Base-by-base conservation (phyloP, 2,329 filamentous ascomycete species). In the Colletotrichum sidae region DNA sequence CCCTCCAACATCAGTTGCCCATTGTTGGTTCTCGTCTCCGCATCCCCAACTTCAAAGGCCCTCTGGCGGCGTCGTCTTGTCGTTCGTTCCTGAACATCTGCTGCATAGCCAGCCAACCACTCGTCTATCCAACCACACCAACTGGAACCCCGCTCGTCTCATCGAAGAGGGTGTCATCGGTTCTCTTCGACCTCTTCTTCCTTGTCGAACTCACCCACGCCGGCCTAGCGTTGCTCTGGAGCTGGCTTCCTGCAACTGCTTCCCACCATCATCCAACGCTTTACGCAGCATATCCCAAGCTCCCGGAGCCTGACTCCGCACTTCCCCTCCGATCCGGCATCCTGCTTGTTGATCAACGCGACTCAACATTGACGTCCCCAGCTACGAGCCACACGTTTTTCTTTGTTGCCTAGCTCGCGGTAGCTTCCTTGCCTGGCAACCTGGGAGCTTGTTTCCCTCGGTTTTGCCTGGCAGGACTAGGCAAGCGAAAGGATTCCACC, bases 131-230 rank as follows among this genome's bases (percentile, higher is more conserved):
- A 45, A 10, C 47, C 38, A 52, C 56, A 10, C 38, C 63, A 53
- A 56, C 52, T 53, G 63, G 38, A 3, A 41, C 11, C 52, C 63
- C 42, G 53, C 63, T 63, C 42, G 41, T 45, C 45, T 25, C 52
- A 49, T 56, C 53, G 58, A 47, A 62, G 62, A 65, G 62, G 56
- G 62, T 65, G 45, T 62, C 62, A 61, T 65, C 51, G 51, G 39
- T 34, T 51, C 51, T 34, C 50, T 50, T 54, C 39, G 44, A 39
- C 44, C 45, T 17, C 46, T n/a, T 47, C 42, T 44, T 65, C 56
- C 15, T 45, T 51, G 17, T 55, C n/a, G 33, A 55, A 55, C 25
- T 25, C 25, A 25, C 25, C 46, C 55, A 37, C 38, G 33, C 52
- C 47, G 38, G 46, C 35, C 45, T 52, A 42, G 52, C 58, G 25